These are phyloP conservation scores for Penicillium cataractarum DNA, from an alignment of 495 filamentous ascomycete species.

Conservation along the genomic window DNA sequence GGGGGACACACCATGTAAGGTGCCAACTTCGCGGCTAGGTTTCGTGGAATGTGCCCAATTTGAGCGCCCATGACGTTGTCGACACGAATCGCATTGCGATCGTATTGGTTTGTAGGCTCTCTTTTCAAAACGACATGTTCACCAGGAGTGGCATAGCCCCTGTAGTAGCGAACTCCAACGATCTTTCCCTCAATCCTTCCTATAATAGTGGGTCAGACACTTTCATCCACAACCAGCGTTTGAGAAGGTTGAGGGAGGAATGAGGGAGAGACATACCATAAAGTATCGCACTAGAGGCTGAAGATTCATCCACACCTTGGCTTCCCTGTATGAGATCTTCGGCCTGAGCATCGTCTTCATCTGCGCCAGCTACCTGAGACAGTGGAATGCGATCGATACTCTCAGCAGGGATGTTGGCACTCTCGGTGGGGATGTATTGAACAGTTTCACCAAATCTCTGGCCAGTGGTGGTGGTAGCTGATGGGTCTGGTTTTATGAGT, in stretches of 20 bases:
- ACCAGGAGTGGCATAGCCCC: conserved; percentile 66
- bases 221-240: background rate
- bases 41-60: conserved; percentile 77
- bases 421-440: conserved; percentile 31
- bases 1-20: conserved; percentile 61
- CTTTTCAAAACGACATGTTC: conserved; percentile 71
- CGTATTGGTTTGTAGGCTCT: conserved; percentile 74
- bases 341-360: conserved; percentile 47
- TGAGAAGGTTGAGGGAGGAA: background rate
- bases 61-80: conserved; percentile 78
- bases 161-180: conserved; percentile 82
- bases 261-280: conserved; percentile 49
- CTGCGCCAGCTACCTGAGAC: conserved; percentile 32
- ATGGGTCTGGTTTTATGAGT: background rate
- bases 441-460: conserved; percentile 42
- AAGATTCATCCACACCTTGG: conserved; percentile 50
- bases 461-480: conserved; percentile 14
- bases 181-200: conserved; percentile 61
- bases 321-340: conserved; percentile 33
- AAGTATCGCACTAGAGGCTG: conserved; percentile 43
- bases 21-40: conserved; percentile 69
- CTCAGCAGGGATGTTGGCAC: conserved; percentile 28
- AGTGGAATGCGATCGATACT: conserved; percentile 39
- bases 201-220: conserved; percentile 21
- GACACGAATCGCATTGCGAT: conserved; percentile 77